Evolutionary conservation across 139 green algal genomes (phyloP).

Genomic region (Choricystis sp.): DNA sequence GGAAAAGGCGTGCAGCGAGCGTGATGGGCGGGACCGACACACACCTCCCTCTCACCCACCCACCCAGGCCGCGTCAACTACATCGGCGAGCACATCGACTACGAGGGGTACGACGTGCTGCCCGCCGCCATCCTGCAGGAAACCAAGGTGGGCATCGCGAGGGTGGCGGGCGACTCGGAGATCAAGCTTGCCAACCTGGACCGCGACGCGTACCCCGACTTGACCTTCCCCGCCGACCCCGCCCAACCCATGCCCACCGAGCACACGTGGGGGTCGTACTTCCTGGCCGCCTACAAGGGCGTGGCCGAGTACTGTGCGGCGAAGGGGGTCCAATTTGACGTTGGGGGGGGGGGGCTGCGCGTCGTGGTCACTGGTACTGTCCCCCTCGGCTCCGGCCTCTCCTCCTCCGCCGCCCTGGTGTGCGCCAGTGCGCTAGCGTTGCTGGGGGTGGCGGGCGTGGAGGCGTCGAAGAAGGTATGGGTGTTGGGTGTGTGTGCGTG

Average conservation of each 20-base stretch:
- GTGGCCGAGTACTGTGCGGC: slow-evolving; percentile 43
- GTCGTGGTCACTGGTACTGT: slow-evolving; percentile 75
- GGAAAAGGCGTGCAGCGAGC: neutral
- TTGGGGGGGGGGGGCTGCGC: slow-evolving; percentile 41
- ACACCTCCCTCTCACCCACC: neutral
- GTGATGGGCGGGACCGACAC: neutral
- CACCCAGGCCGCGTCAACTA: slow-evolving; percentile 85
- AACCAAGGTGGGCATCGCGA: slow-evolving; percentile 48
- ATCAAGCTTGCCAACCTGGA: slow-evolving; percentile 65
- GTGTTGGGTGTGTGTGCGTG: too few relatives aligned
- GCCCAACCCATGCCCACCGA: slow-evolving; percentile 56
- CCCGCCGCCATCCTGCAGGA: slow-evolving; percentile 91
- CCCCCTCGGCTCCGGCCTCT: slow-evolving; percentile 71
- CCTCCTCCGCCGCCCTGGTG: slow-evolving; percentile 73
- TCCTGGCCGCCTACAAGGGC: slow-evolving; percentile 82
- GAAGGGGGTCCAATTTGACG: slow-evolving; percentile 13
- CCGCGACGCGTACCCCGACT: slow-evolving; percentile 42
- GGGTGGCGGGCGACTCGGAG: slow-evolving; percentile 16
- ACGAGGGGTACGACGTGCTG: slow-evolving; percentile 91
- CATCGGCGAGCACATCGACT: slow-evolving; percentile 97
- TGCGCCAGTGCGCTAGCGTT: slow-evolving; percentile 66
- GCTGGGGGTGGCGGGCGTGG: slow-evolving; percentile 31
- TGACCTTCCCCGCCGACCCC: slow-evolving; percentile 59
- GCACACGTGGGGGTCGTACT: slow-evolving; percentile 89
- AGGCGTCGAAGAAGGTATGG: slow-evolving; percentile 14